Base-by-base conservation (phyloP, 176 grass and related monocot genomes). In the Musa itinerans region DNA sequence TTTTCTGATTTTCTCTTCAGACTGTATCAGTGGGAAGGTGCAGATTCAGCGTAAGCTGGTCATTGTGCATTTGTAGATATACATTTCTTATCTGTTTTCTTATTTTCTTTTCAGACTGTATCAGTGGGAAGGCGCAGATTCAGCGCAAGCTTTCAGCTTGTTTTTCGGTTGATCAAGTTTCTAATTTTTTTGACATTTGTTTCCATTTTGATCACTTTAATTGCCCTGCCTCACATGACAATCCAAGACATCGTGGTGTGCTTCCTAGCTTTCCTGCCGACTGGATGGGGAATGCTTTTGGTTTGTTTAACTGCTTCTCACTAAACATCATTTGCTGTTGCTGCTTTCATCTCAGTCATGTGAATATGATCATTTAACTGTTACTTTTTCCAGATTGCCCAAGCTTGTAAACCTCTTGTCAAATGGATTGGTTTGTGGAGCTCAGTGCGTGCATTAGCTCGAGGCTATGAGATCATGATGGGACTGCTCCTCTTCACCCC, bases 131-230 rank as follows among this genome's bases (percentile, higher is more conserved):
- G 90, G 72, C 77, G 85, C 63, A 90, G 84, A 83, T 88, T 97
- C 53, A 83, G 90, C 69, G 93, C 90, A 15, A 62, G 82, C 51
- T 89, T 97, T 81, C 93, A 97, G 75, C 84, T 93, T 51, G 85
- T 93, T 69, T 97, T 97, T 72, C 87, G 93, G 24, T 85, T 97
- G 81, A 93, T 93, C 50, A 97, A 97, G 83, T 93, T 97, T 81
- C 81, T 90, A 11, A 86, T 97, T 75, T 97, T 97, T 73, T 83
- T 89, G 77, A 77, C 79, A 25, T 90, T 97, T 56, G 55, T 52
- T 59, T 85, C 84, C 57, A 19, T 93, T 71, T 57, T 93, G 87
- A 85, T 97, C 26, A 83, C 86, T 52, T 70, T 90, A 68, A 62
- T 97, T 73, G 78, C 85, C 72, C n/a, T 97, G 52, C 61, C 91